phyloP scores from a whole-genome alignment of 257 asterid genomes.

The Ajuga chamaepitys region DNA sequence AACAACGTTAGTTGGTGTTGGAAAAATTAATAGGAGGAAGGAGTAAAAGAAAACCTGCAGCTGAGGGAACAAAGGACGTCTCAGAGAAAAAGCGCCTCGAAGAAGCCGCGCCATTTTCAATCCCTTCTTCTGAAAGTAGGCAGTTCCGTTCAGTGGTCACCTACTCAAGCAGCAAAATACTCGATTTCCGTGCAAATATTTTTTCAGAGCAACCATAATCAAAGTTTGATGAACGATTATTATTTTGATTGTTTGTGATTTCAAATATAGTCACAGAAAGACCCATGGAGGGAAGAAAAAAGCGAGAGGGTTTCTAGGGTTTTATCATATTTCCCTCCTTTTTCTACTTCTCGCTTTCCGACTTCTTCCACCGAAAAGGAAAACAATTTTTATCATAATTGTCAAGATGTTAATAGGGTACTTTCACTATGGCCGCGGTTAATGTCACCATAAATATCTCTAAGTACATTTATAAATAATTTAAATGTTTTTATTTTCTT shows the following conservation, averaged over 20 bases:
- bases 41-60: slow-evolving; percentile 23
- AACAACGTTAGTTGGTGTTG: no score
- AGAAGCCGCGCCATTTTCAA: slow-evolving; percentile 56
- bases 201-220: neutral
- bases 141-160: slow-evolving; percentile 5
- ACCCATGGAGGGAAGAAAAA: neutral
- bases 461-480: no score
- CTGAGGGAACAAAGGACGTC: slow-evolving; percentile 32
- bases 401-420: neutral
- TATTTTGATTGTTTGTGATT: neutral
- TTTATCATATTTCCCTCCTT: slow-evolving; percentile 39
- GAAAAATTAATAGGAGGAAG: neutral
- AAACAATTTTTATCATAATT: no score
- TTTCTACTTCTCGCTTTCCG: slow-evolving; percentile 11
- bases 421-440: no score
- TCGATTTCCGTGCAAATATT: neutral
- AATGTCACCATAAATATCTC: no score
- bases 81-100: slow-evolving; percentile 37
- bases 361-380: neutral
- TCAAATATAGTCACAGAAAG: neutral
- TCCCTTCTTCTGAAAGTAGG: neutral
- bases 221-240: neutral
- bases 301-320: slow-evolving; percentile 32
- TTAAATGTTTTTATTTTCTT: no score
- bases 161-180: neutral